Evolutionary conservation across 2,329 filamentous ascomycete genomes (phyloP).

Genomic region (Ampelomyces quisqualis): DNA sequence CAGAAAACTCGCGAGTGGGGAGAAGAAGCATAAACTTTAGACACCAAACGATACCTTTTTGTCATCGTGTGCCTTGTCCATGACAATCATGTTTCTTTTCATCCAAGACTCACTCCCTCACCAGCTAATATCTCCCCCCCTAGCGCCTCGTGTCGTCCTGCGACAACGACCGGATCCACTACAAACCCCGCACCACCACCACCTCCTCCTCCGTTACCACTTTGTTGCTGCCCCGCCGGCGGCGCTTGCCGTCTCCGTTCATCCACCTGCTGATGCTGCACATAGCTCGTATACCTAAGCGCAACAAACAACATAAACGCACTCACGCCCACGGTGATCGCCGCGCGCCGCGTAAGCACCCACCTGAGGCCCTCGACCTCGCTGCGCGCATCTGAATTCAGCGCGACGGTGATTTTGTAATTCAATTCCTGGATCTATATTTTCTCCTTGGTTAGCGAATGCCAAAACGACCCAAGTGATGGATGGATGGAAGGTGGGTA

Average conservation of each 20-base stretch:
- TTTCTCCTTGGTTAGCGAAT: no score
- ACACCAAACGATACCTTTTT: not conserved
- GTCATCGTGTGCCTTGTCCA: not conserved
- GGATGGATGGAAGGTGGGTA: not conserved
- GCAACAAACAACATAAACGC: constrained; percentile 49
- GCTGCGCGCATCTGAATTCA: constrained; percentile 87
- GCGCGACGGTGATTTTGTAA: constrained; percentile 88
- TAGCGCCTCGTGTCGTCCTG: constrained; percentile 22
- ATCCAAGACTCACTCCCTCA: constrained; percentile 39
- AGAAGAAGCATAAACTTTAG: constrained; percentile 93
- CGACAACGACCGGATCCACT: not conserved
- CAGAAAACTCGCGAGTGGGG: constrained; percentile 74
- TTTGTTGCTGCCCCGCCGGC: constrained; percentile 12
- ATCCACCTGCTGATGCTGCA: constrained; percentile 43
- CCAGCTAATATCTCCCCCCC: constrained; percentile 36
- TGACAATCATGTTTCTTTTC: constrained; percentile 1
- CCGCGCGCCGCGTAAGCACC: constrained; percentile 70
- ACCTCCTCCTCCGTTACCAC: constrained; percentile 1
- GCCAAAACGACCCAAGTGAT: not conserved
- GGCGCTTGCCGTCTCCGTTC: constrained; percentile 42
- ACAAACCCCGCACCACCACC: constrained; percentile 2
- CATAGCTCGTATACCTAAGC: constrained; percentile 45
- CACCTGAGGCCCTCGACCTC: constrained; percentile 90
- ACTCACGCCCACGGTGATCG: constrained; percentile 56
- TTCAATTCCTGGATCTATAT: constrained; percentile 86